phyloP scores from a whole-genome alignment of 306 rosid species.

The Rosa lucieae region DNA sequence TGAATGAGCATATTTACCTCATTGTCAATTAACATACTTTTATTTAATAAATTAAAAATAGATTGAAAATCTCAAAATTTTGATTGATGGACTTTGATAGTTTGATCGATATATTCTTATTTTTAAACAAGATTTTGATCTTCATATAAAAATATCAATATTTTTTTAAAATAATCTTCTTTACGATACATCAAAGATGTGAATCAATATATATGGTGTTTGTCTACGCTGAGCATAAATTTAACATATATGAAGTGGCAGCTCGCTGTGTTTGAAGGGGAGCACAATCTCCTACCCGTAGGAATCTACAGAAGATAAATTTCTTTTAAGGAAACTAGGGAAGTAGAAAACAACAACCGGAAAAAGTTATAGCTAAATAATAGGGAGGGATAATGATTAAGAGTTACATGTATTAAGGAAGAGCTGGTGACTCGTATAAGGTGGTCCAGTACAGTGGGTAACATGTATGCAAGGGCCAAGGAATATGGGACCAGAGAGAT shows the following conservation, averaged over 20 bases:
- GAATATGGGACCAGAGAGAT: conserved; percentile 11
- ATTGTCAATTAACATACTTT: too few species aligned
- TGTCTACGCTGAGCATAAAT: neutral
- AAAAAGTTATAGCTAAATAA: neutral
- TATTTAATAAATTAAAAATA: too few species aligned
- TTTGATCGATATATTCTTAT: too few species aligned
- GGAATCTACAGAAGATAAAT: neutral
- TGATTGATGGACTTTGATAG: too few species aligned
- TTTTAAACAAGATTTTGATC: too few species aligned
- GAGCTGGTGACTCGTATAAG: neutral
- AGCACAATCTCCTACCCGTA: neutral
- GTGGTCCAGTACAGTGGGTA: conserved; percentile 7
- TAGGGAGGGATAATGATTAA: neutral
- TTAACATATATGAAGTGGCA: neutral
- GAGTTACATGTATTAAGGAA: neutral
- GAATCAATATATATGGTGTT: neutral
- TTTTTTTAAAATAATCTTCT: too few species aligned
- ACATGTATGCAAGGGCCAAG: neutral
- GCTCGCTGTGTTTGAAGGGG: neutral
- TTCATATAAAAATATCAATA: too few species aligned
- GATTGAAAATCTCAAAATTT: too few species aligned
- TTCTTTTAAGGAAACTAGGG: neutral
- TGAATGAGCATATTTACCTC: too few species aligned
- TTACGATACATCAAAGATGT: neutral
- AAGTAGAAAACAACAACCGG: conserved; percentile 1